A percentile compares a stretch with the other conserved stretches of the same genome.
Conservation (phyloP, 1,139 yeast species). For the Yamadazyma atlantica region DNA sequence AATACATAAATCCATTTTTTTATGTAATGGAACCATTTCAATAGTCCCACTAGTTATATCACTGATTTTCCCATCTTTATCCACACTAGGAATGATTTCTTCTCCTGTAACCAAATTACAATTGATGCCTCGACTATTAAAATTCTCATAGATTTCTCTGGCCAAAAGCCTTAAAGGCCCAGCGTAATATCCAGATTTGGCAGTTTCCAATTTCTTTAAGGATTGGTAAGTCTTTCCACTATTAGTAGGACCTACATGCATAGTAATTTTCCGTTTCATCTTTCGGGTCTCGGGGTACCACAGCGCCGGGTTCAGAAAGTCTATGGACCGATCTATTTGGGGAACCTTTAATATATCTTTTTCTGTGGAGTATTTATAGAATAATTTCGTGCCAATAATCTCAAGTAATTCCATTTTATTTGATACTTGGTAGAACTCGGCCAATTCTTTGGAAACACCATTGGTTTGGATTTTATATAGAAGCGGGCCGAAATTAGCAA, state of each 20-base stretch:
- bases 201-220: slow-evolving; percentile 60
- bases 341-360: slow-evolving; percentile 16
- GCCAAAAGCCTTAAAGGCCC: slow-evolving; percentile 93
- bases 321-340: slow-evolving; percentile 28
- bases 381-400: slow-evolving; percentile 22
- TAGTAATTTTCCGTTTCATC: slow-evolving; percentile 70
- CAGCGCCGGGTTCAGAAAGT: slow-evolving; percentile 70
- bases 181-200: slow-evolving; percentile 86
- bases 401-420: slow-evolving; percentile 21
- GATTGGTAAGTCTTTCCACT: slow-evolving; percentile 95
- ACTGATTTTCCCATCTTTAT: slow-evolving; percentile 68
- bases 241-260: slow-evolving; percentile 98
- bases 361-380: slow-evolving; percentile 24
- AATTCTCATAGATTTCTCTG: slow-evolving; percentile 83
- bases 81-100: slow-evolving; percentile 73
- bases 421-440: slow-evolving; percentile 17
- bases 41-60: slow-evolving; percentile 84
- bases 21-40: slow-evolving; percentile 79
- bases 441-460: slow-evolving; percentile 20
- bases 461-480: slow-evolving; percentile 20
- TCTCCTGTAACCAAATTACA: slow-evolving; percentile 95
- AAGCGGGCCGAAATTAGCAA: slow-evolving; percentile 20
- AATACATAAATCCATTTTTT: slow-evolving; percentile 80
- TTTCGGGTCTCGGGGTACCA: slow-evolving; percentile 90
- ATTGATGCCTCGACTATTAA: slow-evolving; percentile 59